Percentiles rank a stretch among this genome's conserved stretches.
Evolutionary conservation across 2,329 filamentous ascomycete genomes (phyloP).

Genomic region (Beauveria sp.): DNA sequence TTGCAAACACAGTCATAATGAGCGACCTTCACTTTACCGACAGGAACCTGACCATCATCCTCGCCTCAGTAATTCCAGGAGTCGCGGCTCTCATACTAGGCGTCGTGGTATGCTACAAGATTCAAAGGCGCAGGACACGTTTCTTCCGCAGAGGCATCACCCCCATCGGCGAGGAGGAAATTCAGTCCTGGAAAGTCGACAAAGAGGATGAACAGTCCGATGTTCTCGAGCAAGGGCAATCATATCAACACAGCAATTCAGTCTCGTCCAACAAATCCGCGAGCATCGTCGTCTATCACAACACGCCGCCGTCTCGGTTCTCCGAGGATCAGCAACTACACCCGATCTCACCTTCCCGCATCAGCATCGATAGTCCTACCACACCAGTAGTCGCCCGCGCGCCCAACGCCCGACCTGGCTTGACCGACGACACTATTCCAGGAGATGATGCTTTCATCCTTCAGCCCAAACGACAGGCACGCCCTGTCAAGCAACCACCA

Average conservation of each 20-base stretch:
- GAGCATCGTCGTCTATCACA: slow-evolving; percentile 48
- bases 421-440: slow-evolving; percentile 54
- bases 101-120: slow-evolving; percentile 30
- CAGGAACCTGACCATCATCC: slow-evolving; percentile 35
- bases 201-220: slow-evolving; percentile 25
- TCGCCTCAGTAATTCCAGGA: slow-evolving; percentile 44
- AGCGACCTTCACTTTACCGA: background rate
- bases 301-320: slow-evolving; percentile 16
- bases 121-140: slow-evolving; percentile 31
- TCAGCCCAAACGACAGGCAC: slow-evolving; percentile 42
- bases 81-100: slow-evolving; percentile 29
- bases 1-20: slow-evolving; percentile 3
- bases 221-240: slow-evolving; percentile 15
- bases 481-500: slow-evolving; percentile 43
- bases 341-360: slow-evolving; percentile 27
- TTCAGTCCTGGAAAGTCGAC: slow-evolving; percentile 53
- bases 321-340: slow-evolving; percentile 24
- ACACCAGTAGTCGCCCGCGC: slow-evolving; percentile 50
- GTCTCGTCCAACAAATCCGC: slow-evolving; percentile 38
- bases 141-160: slow-evolving; percentile 49
- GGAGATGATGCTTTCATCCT: slow-evolving; percentile 53
- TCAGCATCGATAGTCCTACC: slow-evolving; percentile 38
- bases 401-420: slow-evolving; percentile 53
- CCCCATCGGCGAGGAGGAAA: slow-evolving; percentile 58
- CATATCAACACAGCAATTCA: slow-evolving; percentile 16